Evolutionary conservation across 208 protist genomes (phyloP).

Genomic region (Hexamita inflata): DNA sequence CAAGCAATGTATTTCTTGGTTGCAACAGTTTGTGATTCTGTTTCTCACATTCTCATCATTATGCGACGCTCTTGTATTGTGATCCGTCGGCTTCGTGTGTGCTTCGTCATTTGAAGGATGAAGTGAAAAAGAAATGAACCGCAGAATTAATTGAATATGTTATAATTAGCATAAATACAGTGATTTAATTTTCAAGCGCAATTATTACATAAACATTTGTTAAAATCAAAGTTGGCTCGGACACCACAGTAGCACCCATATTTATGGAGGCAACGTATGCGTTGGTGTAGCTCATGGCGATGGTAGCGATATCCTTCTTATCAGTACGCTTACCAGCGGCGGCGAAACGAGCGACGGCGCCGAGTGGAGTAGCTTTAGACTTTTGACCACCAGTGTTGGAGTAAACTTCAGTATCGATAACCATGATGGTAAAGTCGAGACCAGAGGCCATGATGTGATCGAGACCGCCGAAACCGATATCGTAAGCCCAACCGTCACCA

Average conservation of each 20-base stretch:
- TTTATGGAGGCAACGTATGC: conserved; percentile 46
- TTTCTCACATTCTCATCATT: no score
- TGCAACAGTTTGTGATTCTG: no score
- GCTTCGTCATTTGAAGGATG: no score
- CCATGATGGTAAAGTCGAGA: conserved; percentile 35
- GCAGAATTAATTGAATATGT: no score
- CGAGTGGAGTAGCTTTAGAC: conserved; percentile 44
- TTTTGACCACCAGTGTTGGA: conserved; percentile 54
- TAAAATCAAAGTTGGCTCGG: no score
- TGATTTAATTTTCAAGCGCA: no score
- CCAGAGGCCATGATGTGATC: conserved; percentile 46
- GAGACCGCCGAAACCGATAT: conserved; percentile 52
- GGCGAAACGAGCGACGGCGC: conserved; percentile 44
- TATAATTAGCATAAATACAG: no score
- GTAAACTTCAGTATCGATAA: conserved; percentile 54
- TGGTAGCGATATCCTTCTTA: conserved; percentile 50
- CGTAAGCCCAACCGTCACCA: conserved; percentile 53
- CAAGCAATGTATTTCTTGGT: no score
- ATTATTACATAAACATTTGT: no score
- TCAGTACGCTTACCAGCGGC: conserved; percentile 36
- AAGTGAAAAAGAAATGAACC: no score
- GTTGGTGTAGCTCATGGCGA: conserved; percentile 43
- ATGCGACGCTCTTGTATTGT: no score
- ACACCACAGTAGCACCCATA: conserved; percentile 37
- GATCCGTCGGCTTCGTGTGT: no score